Base-by-base conservation (phyloP, 352 stramenopile species). In the Globisporangium splendens region DNA sequence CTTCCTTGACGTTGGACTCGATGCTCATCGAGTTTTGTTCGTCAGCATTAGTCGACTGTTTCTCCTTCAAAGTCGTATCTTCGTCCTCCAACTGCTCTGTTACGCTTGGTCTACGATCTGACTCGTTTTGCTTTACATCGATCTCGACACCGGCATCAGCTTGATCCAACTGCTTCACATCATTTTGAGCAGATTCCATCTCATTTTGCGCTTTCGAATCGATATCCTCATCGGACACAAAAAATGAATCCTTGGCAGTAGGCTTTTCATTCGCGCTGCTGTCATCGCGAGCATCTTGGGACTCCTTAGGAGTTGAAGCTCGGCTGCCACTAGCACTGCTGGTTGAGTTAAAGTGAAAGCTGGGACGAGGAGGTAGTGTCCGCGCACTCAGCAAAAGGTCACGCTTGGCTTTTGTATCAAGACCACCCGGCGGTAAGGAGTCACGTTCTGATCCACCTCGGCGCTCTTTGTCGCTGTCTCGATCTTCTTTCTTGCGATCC, bases 361-460 rank as follows among this genome's bases (percentile, higher is more conserved):
- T 43, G 50, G 69, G 67, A 54, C 69, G 73, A 59, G 71, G 71
- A 20, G 73, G 73, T 17, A 78, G 39, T 33, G 63, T 68, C 24
- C 50, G 44, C 22, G 50, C 44, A 47, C 48, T 71, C 38, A 59
- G 43, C 35, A 61, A 22, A 13, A 63, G 31, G 28, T 62, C 48
- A 60, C 70, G 61, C 48, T 66, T 78, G 17, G 49, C 50, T 46
- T 57, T 64, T 35, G 42, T 70, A 39, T 73, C 63, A 20, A 57
- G 41, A 18, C 8, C 56, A 17, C 21, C 41, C 18, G 28, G 28
- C 10, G 56, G 31, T 13, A 24, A 52, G 38, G 61, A 56, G 38
- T 70, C 69, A 5, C 62, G 56, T 18, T 74, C 67, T 5, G 44
- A 43, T 22, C 67, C 74, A 12, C 59, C 62, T 41, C 56, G 43